These are phyloP conservation scores for Elasticomyces elasticus DNA, from an alignment of 495 filamentous ascomycete species.

Conservation along the genomic window DNA sequence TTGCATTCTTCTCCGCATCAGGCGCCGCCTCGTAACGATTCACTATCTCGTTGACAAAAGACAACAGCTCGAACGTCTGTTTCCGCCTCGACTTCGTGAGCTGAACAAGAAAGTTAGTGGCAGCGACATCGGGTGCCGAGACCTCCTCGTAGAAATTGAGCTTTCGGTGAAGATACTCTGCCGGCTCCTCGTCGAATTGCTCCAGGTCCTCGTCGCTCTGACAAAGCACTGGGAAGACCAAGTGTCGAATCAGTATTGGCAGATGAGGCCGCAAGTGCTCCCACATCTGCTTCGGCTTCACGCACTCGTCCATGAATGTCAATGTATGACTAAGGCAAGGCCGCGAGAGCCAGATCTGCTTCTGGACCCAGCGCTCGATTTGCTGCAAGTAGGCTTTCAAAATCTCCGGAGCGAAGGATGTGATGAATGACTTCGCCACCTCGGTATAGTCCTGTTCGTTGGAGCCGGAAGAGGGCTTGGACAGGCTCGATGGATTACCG, in stretches of 20 bases:
- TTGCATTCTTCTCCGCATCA: constrained; percentile 76
- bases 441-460: constrained; percentile 59
- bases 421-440: constrained; percentile 82
- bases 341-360: constrained; percentile 90
- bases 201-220: constrained; percentile 88
- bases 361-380: constrained; percentile 93
- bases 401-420: constrained; percentile 87
- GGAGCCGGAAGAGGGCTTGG: too few species aligned
- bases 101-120: constrained; percentile 90
- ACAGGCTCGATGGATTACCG: constrained; percentile 66
- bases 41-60: constrained; percentile 87
- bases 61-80: constrained; percentile 85
- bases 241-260: constrained; percentile 79
- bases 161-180: constrained; percentile 93
- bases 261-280: constrained; percentile 85
- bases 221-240: constrained; percentile 91
- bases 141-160: constrained; percentile 97
- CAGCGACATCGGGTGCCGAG: constrained; percentile 88
- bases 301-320: constrained; percentile 90
- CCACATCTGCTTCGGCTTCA: constrained; percentile 97
- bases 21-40: constrained; percentile 78
- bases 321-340: constrained; percentile 84
- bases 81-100: constrained; percentile 91
- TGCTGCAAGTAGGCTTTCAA: constrained; percentile 84
- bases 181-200: constrained; percentile 84